These are phyloP conservation scores for Hamamelis virginiana DNA, from an alignment of 164 flowering plant genomes.

Conservation along the genomic window DNA sequence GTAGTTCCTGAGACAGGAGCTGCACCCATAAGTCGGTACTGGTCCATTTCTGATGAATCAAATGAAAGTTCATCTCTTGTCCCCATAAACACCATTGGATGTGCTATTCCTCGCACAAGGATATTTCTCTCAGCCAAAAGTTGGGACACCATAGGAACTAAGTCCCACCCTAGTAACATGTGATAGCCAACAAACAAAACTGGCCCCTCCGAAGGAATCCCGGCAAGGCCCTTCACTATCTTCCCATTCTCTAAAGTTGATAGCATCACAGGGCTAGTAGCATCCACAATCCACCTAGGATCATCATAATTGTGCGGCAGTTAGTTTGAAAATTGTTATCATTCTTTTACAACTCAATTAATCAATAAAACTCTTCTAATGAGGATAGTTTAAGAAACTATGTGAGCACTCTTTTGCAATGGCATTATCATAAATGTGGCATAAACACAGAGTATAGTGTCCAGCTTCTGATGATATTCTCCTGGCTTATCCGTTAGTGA, in stretches of 20 bases:
- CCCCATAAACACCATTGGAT: constrained; percentile 51
- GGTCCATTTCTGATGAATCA: constrained; percentile 35
- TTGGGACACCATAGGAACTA: constrained; percentile 40
- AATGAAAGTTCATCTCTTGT: constrained; percentile 30
- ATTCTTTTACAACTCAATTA: too few relatives aligned
- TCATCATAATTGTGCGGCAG: constrained; percentile 1
- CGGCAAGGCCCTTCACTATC: constrained; percentile 64
- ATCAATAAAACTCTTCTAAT: too few relatives aligned
- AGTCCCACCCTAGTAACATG: constrained; percentile 67
- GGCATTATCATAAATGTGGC: not conserved
- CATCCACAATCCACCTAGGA: constrained; percentile 39
- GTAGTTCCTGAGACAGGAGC: constrained; percentile 62
- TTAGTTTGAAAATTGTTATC: not conserved
- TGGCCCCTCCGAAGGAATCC: constrained; percentile 76
- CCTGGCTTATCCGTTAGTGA: not conserved
- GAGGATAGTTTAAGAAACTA: not conserved
- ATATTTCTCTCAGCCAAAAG: constrained; percentile 48
- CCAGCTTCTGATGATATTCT: not conserved
- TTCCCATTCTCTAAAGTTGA: constrained; percentile 69
- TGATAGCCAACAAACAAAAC: constrained; percentile 75
- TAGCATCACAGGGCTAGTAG: constrained; percentile 55
- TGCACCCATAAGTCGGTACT: constrained; percentile 59
- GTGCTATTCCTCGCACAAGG: constrained; percentile 59
- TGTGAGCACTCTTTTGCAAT: not conserved
- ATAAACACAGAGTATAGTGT: not conserved